Conservation (phyloP, 139 green algal species). For the Coccomyxa sp. region DNA sequence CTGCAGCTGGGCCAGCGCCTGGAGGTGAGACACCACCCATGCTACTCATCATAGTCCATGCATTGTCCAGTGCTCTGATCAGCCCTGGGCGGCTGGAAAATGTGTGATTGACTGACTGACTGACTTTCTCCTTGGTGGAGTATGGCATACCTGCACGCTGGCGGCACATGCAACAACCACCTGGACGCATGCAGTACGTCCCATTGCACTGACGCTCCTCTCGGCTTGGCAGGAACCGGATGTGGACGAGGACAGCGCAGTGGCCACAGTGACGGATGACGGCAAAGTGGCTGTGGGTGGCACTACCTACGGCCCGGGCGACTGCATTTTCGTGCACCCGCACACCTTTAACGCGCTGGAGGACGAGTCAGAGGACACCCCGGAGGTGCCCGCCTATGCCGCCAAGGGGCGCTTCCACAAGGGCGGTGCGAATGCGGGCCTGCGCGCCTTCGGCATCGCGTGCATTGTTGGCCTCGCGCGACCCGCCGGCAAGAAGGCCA, state of each 20-base stretch:
- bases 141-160: too few relatives aligned
- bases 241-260: too few relatives aligned
- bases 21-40: neutral
- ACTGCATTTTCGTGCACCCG: constrained; percentile 77
- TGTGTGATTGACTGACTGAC: neutral
- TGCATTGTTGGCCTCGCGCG: constrained; percentile 54
- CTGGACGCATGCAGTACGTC: too few relatives aligned
- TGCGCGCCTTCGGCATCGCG: constrained; percentile 69
- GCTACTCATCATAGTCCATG: too few relatives aligned
- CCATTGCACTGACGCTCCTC: too few relatives aligned
- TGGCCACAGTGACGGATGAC: too few relatives aligned
- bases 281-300: too few relatives aligned
- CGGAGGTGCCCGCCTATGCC: constrained; percentile 46
- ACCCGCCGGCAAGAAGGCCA: constrained; percentile 17
- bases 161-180: too few relatives aligned
- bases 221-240: too few relatives aligned
- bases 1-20: constrained; percentile 41
- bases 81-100: too few relatives aligned
- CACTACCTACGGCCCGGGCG: constrained; percentile 20
- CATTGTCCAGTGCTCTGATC: too few relatives aligned
- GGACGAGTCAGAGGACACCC: constrained; percentile 15
- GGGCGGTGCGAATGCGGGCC: constrained; percentile 55
- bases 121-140: too few relatives aligned
- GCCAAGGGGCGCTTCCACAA: constrained; percentile 68
- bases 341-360: constrained; percentile 47